Evolutionary conservation across 129 eudicot genomes (phyloP), one percentile per base, ranked within the genome.

Genomic region (Lactuca sativa): DNA sequence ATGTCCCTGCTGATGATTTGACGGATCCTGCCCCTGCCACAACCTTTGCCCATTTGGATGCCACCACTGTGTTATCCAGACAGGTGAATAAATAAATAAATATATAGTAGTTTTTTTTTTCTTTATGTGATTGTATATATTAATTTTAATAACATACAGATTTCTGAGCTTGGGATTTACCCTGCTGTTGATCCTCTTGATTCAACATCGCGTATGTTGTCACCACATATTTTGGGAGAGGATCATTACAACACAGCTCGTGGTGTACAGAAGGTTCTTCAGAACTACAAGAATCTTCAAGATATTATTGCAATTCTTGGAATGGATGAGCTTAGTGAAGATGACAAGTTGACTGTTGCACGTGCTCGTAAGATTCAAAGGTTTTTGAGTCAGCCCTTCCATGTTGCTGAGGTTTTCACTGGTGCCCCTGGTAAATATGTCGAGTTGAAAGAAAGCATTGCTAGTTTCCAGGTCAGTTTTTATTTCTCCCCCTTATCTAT

Each of bases 21-120:
- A 73, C 83, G 4, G 83, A 79, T 76, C 85, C 85, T 6, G 81
- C 85, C 10, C 85, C 85, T 11, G 85, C 85, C 18, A 81, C 85
- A 31, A 81, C 85, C 11, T 81, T 81, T 59, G 85, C 85, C 34
- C 85, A 81, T 69, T 61, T 81, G 63, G 81, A 76, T 62, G 78
- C 85, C 47, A 81, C 85, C 9, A 80, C 83, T 5, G 83, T 80
- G 67, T 51, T 80, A 52, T 80, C 83, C 4, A 40, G 82, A 66
- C 82, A 70, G 68, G 80, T 74, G 12, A 8, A 2, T 2, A 0
- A 0, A 40, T 7, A 5, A 0, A 5, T 2, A 8, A 4, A 0
- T 1, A n/a, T 38, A 4, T 6, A 4, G 7, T 6, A 0, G 3
- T 6, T 40, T 7, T 0, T 40, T 7, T 2, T 48, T 3, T 14